Base-by-base conservation (phyloP, 2,329 filamentous ascomycete species). In the Xylaria sp. region DNA sequence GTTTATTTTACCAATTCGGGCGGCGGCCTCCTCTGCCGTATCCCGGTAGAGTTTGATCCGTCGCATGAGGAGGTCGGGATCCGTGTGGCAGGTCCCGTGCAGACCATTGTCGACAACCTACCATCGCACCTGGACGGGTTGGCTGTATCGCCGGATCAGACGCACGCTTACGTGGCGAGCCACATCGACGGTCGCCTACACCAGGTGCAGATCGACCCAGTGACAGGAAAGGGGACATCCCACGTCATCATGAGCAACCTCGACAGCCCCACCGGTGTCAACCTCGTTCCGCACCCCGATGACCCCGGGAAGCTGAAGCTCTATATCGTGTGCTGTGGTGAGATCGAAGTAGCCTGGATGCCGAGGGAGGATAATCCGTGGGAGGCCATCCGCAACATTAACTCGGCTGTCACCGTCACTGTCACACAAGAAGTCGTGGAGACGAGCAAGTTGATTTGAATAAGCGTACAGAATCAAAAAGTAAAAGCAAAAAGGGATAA, bases 1-100 rank as follows among this genome's bases (percentile, higher is more conserved):
- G 44, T 78, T 4, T 78, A 75, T 67, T 79, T 76, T 66, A 77
- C 76, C 11, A 79, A 79, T 48, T 77, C 73, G 20, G 75, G 76
- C 57, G 67, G 61, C 15, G 77, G 77, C 63, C 71, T 26, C 17
- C 33, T 79, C 40, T 71, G 71, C 65, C 76, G 77, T 33, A 65
- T 78, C 28, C 77, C 77, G 2, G 66, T 79, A 23, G 70, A 71
- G 58, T 54, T 63, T 23, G 68, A 73, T 20, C 56, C 61, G 3
- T 71, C 68, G 4, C 66, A 72, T 9, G 49, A 68, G 1, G 71
- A 70, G 4, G 61, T 71, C 26, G 76, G 63, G 23, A 67, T 78
- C 20, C 74, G 72, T 44, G 53, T 57, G 10, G 67, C 64, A 26
- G 77, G 77, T 3, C 69, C 72, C 17, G 72, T 76, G 15, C 62